Base-by-base conservation (phyloP, 257 asterid genomes). In the Lavandula angustifolia region DNA sequence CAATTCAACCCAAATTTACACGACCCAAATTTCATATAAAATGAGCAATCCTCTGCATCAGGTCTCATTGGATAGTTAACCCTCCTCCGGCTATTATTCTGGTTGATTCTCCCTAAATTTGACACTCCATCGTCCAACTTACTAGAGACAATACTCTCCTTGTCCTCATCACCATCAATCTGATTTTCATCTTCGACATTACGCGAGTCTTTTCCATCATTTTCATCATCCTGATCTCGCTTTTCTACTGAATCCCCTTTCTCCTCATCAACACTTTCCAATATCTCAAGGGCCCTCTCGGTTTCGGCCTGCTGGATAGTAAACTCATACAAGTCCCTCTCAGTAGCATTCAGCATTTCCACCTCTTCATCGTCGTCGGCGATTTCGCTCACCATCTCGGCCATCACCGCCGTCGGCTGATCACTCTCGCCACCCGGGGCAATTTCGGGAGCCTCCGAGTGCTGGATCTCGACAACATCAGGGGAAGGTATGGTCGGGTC, bases 41-140 rank as follows among this genome's bases (percentile, higher is more conserved):
- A 94, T 0, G 92, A 41, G 59, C 99, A 94, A 73, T 87, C 99
- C 78, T 83, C 96, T 0, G 95, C 95, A 62, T 86, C 99, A 13
- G 89, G 87, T 75, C 99, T 80, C 79, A 81, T 17, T 0, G 99
- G 97, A 75, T 85, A 92, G 66, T 42, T 69, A 59, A 33, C 16
- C 74, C 60, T 79, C 85, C 71, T 71, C 37, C 74, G 49, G 63
- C 33, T 64, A 34, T 59, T 68, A 37, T 27, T 62, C 50, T 42
- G 73, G 52, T 57, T 73, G 46, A 43, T 18, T 38, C 65, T 62
- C 65, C 62, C 78, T 0, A 73, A 53, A 47, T 42, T 42, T 5
- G 32, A 5, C 58, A 12, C 50, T 5, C 33, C 72, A 62, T 56
- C 81, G 52, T 43, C 72, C 0, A 40, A 34, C 75, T 52, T 32